A percentile compares a stretch with the other conserved stretches of the same genome.
phyloP scores from a whole-genome alignment of 176 grass and related monocot species.

The Avena insularis region DNA sequence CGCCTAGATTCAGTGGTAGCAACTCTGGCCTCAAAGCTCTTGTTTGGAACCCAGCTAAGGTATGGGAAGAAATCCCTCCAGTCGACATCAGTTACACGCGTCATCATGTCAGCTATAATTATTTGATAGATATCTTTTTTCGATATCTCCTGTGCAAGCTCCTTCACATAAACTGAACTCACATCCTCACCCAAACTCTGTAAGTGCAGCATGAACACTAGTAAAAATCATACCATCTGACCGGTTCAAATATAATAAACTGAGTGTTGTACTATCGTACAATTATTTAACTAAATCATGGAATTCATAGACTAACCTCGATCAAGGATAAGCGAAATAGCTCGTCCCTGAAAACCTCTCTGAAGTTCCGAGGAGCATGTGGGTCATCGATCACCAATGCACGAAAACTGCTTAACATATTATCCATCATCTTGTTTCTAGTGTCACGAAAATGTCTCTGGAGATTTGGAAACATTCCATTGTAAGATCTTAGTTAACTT shows the following conservation, averaged over 20 bases:
- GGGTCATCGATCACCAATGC: slow-evolving; percentile 47
- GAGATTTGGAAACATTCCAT: slow-evolving; percentile 23
- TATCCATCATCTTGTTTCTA: slow-evolving; percentile 64
- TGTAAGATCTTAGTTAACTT: background rate
- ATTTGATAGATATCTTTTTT: slow-evolving; percentile 61
- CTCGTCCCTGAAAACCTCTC: slow-evolving; percentile 67
- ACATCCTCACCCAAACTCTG: slow-evolving; percentile 74
- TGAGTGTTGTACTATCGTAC: no score
- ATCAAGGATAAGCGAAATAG: slow-evolving; percentile 74
- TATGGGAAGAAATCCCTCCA: slow-evolving; percentile 98
- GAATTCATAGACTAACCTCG: slow-evolving; percentile 51
- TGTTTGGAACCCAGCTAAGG: slow-evolving; percentile 85
- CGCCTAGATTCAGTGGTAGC: slow-evolving; percentile 44
- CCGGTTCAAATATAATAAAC: background rate
- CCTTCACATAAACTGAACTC: slow-evolving; percentile 68
- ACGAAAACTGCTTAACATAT: slow-evolving; percentile 54
- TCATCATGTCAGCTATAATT: slow-evolving; percentile 74
- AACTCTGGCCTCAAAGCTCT: slow-evolving; percentile 66
- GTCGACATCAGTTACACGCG: slow-evolving; percentile 73
- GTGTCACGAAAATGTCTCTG: slow-evolving; percentile 65
- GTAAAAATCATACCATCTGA: background rate
- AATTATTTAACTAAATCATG: background rate
- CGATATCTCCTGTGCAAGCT: slow-evolving; percentile 61
- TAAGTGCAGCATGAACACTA: background rate
- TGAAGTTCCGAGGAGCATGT: slow-evolving; percentile 59